Evolutionary conservation across 371 early-diverging fungal species (phyloP).

Genomic region (Zychaea mexicana): DNA sequence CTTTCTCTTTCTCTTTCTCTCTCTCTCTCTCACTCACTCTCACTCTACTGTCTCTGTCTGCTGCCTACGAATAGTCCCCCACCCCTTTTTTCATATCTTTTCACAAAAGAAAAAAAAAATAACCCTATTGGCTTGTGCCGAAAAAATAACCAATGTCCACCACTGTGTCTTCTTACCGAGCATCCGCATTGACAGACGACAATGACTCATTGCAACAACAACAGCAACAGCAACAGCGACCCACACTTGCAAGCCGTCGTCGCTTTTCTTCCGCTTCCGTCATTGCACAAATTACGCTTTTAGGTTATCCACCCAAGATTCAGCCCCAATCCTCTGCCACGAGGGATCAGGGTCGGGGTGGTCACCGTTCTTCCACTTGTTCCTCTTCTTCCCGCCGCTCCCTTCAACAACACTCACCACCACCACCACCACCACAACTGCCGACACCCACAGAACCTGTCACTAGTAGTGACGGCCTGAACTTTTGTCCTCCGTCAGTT

Average conservation of each 20-base stretch:
- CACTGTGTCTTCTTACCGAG: not conserved
- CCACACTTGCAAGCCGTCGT: not conserved
- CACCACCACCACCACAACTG: slow-evolving; percentile 15
- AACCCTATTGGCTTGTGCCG: slow-evolving; percentile 5
- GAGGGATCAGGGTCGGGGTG: slow-evolving; percentile 29
- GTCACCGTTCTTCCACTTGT: too few species aligned
- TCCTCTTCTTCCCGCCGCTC: slow-evolving; percentile 13
- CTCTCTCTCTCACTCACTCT: not conserved
- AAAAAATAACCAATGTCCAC: not conserved
- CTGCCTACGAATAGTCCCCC: slow-evolving; percentile 1
- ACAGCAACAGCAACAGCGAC: slow-evolving; percentile 8
- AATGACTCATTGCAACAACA: slow-evolving; percentile 1
- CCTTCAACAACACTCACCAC: slow-evolving; percentile 16
- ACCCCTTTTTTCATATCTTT: slow-evolving; percentile 6
- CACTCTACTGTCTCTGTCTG: slow-evolving; percentile 7
- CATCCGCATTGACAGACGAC: not conserved
- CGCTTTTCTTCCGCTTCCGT: slow-evolving; percentile 14
- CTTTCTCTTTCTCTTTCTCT: slow-evolving; percentile 4
- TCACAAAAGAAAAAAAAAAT: slow-evolving; percentile 1
- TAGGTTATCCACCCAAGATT: slow-evolving; percentile 30
- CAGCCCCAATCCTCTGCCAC: slow-evolving; percentile 50
- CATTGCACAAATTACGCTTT: slow-evolving; percentile 23
- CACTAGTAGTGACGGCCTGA: slow-evolving; percentile 16
- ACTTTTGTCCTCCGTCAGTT: slow-evolving; percentile 1
- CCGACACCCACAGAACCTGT: too few species aligned